Evolutionary conservation across 129 eudicot species (phyloP), one percentile per base, ranked within the genome.

Genomic region (Pulicaria dysenterica): DNA sequence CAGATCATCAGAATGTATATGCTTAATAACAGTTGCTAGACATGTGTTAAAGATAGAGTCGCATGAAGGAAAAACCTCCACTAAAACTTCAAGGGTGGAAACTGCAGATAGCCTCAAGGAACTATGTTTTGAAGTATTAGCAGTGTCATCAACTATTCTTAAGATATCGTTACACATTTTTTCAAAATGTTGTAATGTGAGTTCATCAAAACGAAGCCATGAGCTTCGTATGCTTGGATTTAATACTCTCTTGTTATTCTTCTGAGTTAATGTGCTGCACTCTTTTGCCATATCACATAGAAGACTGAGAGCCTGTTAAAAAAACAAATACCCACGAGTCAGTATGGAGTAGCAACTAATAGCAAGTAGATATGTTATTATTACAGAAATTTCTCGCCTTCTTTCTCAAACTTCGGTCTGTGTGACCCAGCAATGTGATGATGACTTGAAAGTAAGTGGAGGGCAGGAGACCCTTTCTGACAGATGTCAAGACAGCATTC

Each of bases 71-170:
- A 82, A 90, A 63, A 68, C 81, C 38, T 69, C 79, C 14, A 87
- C 92, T 57, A 94, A 77, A 53, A 74, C 88, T 82, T 94, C 97
- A 79, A 94, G 54, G 10, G 96, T 84, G 38, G 97, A 87, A 72
- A 90, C 80, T 44, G 98, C 92, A 42, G 93, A 85, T 31, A 90
- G 85, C 80, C 84, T 84, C 75, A 90, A 59, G 41, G 93, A 76
- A 36, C 58, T 41, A 11, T 70, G 61, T 61, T 69, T 69, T 13
- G 49, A 70, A 49, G 72, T 64, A 62, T 69, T 77, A n/a, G 70
- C 49, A 51, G 41, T 65, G 53, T 70, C 81, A 19, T 89, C 93
- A 14, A 94, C 71, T 73, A 90, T 79, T 70, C 75, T 80, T 62
- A 94, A 70, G 58, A 94, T 84, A 55, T 85, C 80, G 64, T 73